phyloP scores from a whole-genome alignment of 2,329 filamentous ascomycete genomes.

The Lachnellula occidentalis region DNA sequence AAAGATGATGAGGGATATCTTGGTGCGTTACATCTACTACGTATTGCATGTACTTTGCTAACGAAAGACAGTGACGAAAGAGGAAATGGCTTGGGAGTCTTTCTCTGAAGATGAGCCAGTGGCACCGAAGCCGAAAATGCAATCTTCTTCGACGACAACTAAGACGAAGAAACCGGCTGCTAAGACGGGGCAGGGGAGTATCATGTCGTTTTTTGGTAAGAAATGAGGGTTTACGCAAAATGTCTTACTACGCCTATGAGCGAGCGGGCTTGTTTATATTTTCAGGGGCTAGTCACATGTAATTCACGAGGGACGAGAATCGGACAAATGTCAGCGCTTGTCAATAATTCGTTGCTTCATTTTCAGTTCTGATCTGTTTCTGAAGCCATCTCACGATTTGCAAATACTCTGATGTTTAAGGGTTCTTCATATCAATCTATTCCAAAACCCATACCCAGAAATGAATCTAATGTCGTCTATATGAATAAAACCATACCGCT shows the following conservation, averaged over 20 bases:
- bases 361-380: background rate
- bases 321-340: background rate
- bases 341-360: background rate
- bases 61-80: slow-evolving; percentile 64
- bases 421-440: background rate
- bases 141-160: slow-evolving; percentile 34
- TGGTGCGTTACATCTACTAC: slow-evolving; percentile 46
- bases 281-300: background rate
- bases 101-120: slow-evolving; percentile 83
- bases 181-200: slow-evolving; percentile 68
- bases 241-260: background rate
- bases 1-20: slow-evolving; percentile 89
- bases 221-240: slow-evolving; percentile 39
- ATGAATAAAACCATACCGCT: background rate
- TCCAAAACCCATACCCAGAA: too few species aligned
- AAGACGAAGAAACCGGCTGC: slow-evolving; percentile 50
- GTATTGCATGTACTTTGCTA: background rate
- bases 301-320: background rate
- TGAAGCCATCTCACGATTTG: too few species aligned
- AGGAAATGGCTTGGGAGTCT: slow-evolving; percentile 82
- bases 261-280: background rate
- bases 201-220: slow-evolving; percentile 90
- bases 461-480: background rate
- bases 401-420: background rate
- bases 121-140: slow-evolving; percentile 49